Evolutionary conservation across 345 rosid genomes (phyloP).

Genomic region (Populus deltoides): DNA sequence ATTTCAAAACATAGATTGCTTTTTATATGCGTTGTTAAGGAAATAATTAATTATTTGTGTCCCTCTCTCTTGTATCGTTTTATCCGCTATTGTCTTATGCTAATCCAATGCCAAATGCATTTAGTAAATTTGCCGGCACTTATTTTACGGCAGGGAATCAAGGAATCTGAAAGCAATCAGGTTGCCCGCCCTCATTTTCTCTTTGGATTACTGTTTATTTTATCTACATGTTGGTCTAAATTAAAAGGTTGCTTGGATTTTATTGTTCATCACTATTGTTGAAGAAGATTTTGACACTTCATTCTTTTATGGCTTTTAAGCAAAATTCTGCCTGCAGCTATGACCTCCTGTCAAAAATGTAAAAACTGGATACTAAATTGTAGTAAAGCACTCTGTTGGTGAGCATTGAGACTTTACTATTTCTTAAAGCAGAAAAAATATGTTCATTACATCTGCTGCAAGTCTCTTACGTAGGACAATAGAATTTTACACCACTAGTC

Average conservation of each 20-base stretch:
- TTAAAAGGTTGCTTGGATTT: conserved; percentile 4
- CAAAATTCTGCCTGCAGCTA: too few species aligned
- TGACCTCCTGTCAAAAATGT: too few species aligned
- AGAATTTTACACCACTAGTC: too few species aligned
- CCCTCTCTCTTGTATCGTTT: conserved; percentile 17
- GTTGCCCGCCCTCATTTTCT: background rate
- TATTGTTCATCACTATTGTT: background rate
- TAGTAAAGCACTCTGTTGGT: too few species aligned
- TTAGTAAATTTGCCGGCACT: conserved; percentile 33
- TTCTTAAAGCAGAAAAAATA: too few species aligned
- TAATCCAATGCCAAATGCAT: conserved; percentile 16
- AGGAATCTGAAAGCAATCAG: background rate
- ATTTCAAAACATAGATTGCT: background rate
- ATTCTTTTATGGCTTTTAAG: too few species aligned
- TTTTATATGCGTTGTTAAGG: conserved; percentile 15
- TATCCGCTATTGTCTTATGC: background rate
- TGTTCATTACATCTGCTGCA: too few species aligned
- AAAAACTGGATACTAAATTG: too few species aligned
- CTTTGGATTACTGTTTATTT: background rate
- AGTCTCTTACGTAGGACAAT: too few species aligned
- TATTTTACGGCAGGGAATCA: background rate
- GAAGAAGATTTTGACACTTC: background rate
- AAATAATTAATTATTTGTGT: conserved; percentile 10
- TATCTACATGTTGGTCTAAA: background rate
- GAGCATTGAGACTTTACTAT: too few species aligned